Evolutionary conservation across 1,284 basidiomycete genomes (phyloP), one percentile per base, ranked within the genome.

Genomic region (Entoloma clypeatum): DNA sequence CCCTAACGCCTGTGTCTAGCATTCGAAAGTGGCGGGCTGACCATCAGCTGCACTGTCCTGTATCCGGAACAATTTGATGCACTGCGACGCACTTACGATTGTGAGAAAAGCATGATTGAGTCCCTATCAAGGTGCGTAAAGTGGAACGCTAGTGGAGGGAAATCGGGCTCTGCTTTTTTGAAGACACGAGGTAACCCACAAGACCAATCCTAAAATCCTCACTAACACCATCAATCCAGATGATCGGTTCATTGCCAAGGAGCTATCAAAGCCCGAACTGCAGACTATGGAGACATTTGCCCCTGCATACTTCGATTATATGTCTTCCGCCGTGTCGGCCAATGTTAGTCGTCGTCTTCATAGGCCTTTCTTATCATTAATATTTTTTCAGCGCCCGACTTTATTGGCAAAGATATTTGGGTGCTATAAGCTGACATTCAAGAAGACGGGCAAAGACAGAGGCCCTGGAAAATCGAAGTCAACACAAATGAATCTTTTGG

Each of bases 41-140:
- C 86, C n/a, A 92, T 96, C 53, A 92, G 91, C 56, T 98, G 94
- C 61, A 92, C 92, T 3, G 86, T 98, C 49, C 79, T 99, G 42
- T 98, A 93, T 60, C 92, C 94, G 0, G 93, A 99, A 61, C 93
- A 98, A 60, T 99, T 99, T 53, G 94, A 98, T 55, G 92, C 92
- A 4, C 67, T 99, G 30, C 81, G 96, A 13, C 75, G 89, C 36
- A 92, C 86, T 9, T 98, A 95, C 54, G 90, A 92, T 48, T 97
- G 93, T 58, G 91, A 95, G 53, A 86, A 86, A 56, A 91, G 87
- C 52, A 90, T 98, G 67, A 79, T 98, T 33, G 93, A 97, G 59
- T 94, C 90, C 1, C 71, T 99, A 5, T 85, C 95, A 2, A 75
- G 96, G 6, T 99, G 96, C 61, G 77, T 95, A 54, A 96, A 96